Evolutionary conservation across 371 early-diverging fungal species (phyloP).

Genomic region (Sporodiniella umbellata): DNA sequence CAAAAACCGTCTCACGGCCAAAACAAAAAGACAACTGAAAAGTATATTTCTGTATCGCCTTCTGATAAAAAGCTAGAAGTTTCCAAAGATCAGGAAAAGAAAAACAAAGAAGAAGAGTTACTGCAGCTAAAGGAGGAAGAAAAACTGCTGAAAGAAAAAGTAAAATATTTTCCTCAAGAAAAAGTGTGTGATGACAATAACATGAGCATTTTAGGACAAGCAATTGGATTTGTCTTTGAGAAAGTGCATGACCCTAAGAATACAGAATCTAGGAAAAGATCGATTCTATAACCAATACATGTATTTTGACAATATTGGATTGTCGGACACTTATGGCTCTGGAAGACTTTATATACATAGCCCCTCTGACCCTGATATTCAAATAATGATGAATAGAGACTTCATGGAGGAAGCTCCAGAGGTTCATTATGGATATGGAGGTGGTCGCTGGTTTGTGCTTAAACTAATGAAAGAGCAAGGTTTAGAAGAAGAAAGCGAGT

Average conservation of each 20-base stretch:
- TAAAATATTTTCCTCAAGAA: no score
- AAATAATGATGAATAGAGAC: conserved; percentile 44
- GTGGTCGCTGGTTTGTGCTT: conserved; percentile 35
- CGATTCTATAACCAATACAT: conserved; percentile 84
- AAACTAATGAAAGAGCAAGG: conserved; percentile 45
- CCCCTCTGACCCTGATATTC: conserved; percentile 51
- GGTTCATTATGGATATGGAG: conserved; percentile 41
- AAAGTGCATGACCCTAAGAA: conserved; percentile 58
- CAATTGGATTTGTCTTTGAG: conserved; percentile 63
- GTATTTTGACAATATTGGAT: conserved; percentile 76
- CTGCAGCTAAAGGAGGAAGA: conserved; percentile 54
- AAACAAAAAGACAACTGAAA: conserved; percentile 48
- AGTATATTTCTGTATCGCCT: conserved; percentile 19
- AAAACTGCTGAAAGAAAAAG: conserved; percentile 36
- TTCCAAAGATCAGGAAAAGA: conserved; percentile 38
- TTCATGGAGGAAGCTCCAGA: conserved; percentile 15
- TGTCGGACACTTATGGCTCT: conserved; percentile 55
- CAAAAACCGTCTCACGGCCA: no score
- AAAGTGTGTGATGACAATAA: no score
- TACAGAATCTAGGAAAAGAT: conserved; percentile 79
- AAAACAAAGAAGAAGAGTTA: conserved; percentile 45
- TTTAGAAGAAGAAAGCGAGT: conserved; percentile 34
- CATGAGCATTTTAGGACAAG: conserved; percentile 47
- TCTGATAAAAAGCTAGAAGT: conserved; percentile 34
- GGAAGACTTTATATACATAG: conserved; percentile 66